Evolutionary conservation across 225 moss, liverwort and hornwort species (phyloP).

Genomic region (Pseudisothecium myosuroides): DNA sequence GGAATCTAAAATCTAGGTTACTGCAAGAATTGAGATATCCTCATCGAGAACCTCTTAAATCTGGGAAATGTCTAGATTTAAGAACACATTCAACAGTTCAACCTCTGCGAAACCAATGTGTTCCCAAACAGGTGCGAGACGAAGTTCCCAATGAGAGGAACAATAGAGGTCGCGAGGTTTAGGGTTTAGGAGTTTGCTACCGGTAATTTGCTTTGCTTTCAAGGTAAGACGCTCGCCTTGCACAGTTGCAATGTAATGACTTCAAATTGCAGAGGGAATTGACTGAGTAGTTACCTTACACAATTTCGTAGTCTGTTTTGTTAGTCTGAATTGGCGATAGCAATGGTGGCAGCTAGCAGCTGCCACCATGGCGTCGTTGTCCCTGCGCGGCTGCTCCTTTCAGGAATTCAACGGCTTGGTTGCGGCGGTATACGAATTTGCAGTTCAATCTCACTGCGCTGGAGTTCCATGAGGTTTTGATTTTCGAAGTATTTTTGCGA

Average conservation of each 20-base stretch:
- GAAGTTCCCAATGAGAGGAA: background rate
- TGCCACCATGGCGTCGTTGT: too few relatives aligned
- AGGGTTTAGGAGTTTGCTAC: background rate
- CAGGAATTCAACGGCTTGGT: background rate
- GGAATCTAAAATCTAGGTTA: background rate
- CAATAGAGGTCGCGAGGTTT: background rate
- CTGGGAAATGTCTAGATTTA: rapidly evolving
- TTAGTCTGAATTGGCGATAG: background rate
- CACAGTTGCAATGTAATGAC: background rate
- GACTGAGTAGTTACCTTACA: background rate
- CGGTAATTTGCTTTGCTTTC: background rate
- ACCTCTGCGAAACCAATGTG: background rate
- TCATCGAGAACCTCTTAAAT: background rate
- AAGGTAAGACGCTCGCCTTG: background rate
- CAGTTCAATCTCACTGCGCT: background rate
- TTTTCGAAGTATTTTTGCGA: background rate
- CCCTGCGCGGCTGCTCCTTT: background rate
- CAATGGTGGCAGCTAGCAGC: background rate
- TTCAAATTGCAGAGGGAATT: background rate
- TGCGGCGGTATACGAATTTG: background rate
- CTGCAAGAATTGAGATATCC: background rate
- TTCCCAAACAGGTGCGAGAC: background rate
- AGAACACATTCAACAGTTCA: background rate
- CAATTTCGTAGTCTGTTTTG: background rate
- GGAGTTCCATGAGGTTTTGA: background rate